phyloP scores from a whole-genome alignment of 352 stramenopile genomes.

The Phytophthora constricta region DNA sequence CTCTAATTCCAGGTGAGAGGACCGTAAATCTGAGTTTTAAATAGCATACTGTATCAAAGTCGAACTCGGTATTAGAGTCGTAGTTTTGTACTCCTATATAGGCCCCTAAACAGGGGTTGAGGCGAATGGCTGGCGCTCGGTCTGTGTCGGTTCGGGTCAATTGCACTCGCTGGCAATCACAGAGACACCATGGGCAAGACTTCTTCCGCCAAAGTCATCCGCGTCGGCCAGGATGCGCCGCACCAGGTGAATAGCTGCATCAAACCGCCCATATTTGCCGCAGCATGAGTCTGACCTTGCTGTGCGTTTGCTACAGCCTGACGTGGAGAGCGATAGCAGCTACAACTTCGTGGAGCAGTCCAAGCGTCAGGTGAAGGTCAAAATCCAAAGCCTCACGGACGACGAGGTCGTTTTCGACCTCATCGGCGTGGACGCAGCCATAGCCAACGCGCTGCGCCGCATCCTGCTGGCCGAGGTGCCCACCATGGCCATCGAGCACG shows the following conservation, averaged over 20 bases:
- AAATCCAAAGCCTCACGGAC: slow-evolving; percentile 83
- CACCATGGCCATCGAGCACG: slow-evolving; percentile 94
- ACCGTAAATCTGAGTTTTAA: too few species aligned
- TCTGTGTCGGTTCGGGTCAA: slow-evolving; percentile 38
- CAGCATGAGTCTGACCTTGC: slow-evolving; percentile 14
- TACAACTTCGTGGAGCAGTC: slow-evolving; percentile 84
- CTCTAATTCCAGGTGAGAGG: too few species aligned
- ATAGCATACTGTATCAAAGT: too few species aligned
- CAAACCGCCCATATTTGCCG: slow-evolving; percentile 1
- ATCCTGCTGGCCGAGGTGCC: slow-evolving; percentile 93
- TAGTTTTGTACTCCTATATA: too few species aligned
- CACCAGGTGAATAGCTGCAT: slow-evolving; percentile 58
- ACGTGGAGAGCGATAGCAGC: slow-evolving; percentile 74
- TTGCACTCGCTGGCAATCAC: slow-evolving; percentile 23
- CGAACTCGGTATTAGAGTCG: too few species aligned
- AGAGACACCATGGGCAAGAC: slow-evolving; percentile 66
- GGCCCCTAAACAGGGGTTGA: too few species aligned
- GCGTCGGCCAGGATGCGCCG: slow-evolving; percentile 74
- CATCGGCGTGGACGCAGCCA: slow-evolving; percentile 90
- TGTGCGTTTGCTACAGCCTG: slow-evolving; percentile 49
- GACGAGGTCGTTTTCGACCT: slow-evolving; percentile 94
- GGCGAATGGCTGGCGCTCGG: slow-evolving; percentile 36
- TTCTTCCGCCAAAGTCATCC: slow-evolving; percentile 70
- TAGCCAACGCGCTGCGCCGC: slow-evolving; percentile 92
- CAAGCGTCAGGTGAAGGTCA: slow-evolving; percentile 86